Evolutionary conservation across 768 basidiomycete genomes (phyloP), one percentile per base, ranked within the genome.

Genomic region (Strobilomyces dryophilus): DNA sequence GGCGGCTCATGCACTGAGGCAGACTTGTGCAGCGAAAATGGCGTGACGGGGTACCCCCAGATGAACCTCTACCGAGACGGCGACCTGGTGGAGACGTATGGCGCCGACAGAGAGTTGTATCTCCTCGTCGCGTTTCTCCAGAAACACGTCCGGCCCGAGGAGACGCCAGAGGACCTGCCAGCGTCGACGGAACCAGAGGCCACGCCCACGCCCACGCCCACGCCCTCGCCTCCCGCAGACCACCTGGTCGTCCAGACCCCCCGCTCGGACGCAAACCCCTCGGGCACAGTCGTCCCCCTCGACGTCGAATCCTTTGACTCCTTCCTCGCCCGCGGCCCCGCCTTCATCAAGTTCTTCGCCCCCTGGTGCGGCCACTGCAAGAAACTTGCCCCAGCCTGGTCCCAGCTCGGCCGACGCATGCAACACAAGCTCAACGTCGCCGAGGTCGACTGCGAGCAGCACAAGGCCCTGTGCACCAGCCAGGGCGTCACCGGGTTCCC

Each of bases 281-380:
- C 55, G 4, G 68, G 66, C 51, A 51, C 58, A 14, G 61, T 70
- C 39, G 49, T 61, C 39, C 15, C 64, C 12, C 60, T 70, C 45
- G 48, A 55, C 27, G 57, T 63, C 0, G 62, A 71, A 10, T 68
- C 72, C 1, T 81, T 83, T 58, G 59, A 71, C 11, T 46, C 57
- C 21, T 70, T 73, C 1, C 66, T 80, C 9, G 59, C 67, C 0
- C 68, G 74, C 39, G 82, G 81, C 2, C 77, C 82, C 1, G 70
- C 78, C 2, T 83, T 88, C 60, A 74, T 87, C 67, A 87, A 88
- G 65, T 98, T 90, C 75, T 98, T 80, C 66, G 95, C 94, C 0
- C 95, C 95, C 0, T 98, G 95, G 87, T 98, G 95, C 66, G 90
- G 90, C 5, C 95, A 98, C 71, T 99, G 95, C 79, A 95, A 97